Conservation (phyloP, 768 basidiomycete genomes). For the Suillus weaverae region DNA sequence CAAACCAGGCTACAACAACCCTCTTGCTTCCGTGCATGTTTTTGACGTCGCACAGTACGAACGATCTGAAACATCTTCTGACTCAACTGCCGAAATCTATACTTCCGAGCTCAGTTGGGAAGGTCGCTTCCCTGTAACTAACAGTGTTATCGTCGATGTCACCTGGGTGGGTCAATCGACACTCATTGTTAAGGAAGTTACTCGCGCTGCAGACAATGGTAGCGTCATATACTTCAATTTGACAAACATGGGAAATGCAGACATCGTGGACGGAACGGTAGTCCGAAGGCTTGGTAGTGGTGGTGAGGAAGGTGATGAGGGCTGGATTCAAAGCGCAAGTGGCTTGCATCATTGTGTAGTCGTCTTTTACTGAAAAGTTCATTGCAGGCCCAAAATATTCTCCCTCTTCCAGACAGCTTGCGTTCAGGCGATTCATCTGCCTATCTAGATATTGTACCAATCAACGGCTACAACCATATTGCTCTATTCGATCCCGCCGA, state of each 20-base stretch:
- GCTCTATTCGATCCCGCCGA: constrained; percentile 84
- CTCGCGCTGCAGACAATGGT: constrained; percentile 78
- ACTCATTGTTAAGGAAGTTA: constrained; percentile 84
- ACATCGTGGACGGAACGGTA: constrained; percentile 46
- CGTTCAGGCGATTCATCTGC: constrained; percentile 49
- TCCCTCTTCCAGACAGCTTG: constrained; percentile 50
- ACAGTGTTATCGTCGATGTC: constrained; percentile 80
- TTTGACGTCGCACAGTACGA: constrained; percentile 70
- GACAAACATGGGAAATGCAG: constrained; percentile 24
- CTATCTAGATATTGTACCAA: constrained; percentile 91
- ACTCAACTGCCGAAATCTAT: constrained; percentile 38
- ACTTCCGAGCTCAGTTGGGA: constrained; percentile 69
- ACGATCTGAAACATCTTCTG: constrained; percentile 26
- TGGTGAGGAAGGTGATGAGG: constrained; percentile 87
- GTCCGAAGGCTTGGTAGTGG: constrained; percentile 77
- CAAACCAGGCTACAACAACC: constrained; percentile 89
- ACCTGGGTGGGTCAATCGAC: constrained; percentile 80
- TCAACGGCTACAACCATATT: constrained; percentile 88
- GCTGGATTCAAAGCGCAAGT: constrained; percentile 91
- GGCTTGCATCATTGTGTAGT: background rate
- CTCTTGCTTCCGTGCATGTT: constrained; percentile 77
- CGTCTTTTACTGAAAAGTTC: background rate
- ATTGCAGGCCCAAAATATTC: constrained; percentile 60
- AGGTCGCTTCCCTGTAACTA: constrained; percentile 49
- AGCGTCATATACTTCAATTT: constrained; percentile 78